phyloP scores from a whole-genome alignment of 2,329 filamentous ascomycete genomes.

The Cyanodermella asteris region DNA sequence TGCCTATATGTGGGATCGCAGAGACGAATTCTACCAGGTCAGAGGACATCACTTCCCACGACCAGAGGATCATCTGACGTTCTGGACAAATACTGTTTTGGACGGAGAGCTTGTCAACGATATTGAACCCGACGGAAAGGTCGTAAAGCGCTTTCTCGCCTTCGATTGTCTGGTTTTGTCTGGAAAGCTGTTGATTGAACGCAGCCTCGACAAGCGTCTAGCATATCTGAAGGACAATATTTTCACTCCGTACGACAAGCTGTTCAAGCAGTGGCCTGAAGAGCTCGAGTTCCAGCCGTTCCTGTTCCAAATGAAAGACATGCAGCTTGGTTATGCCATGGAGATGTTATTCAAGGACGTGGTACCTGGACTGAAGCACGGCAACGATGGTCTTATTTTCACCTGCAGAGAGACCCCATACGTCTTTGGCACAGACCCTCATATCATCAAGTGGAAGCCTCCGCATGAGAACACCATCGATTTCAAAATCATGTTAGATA shows the following conservation, averaged over 20 bases:
- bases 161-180: slow-evolving; percentile 84
- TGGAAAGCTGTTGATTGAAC: slow-evolving; percentile 49
- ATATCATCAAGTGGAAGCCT: slow-evolving; percentile 97
- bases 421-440: slow-evolving; percentile 69
- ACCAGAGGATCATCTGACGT: slow-evolving; percentile 38
- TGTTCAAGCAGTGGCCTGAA: slow-evolving; percentile 51
- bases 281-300: slow-evolving; percentile 55
- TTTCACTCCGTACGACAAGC: slow-evolving; percentile 53
- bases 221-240: slow-evolving; percentile 66
- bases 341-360: slow-evolving; percentile 82
- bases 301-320: slow-evolving; percentile 65
- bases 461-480: slow-evolving; percentile 89
- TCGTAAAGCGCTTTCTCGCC: slow-evolving; percentile 63
- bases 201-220: slow-evolving; percentile 69
- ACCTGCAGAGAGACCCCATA: slow-evolving; percentile 81
- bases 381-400: slow-evolving; percentile 93
- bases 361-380: slow-evolving; percentile 65
- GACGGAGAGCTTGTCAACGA: slow-evolving; percentile 91
- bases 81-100: slow-evolving; percentile 61
- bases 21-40: slow-evolving; percentile 90
- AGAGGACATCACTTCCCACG: slow-evolving; percentile 62
- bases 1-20: slow-evolving; percentile 89
- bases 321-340: slow-evolving; percentile 72
- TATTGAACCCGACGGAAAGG: slow-evolving; percentile 41
- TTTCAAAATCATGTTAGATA: slow-evolving; percentile 59